Evolutionary conservation across 176 grass and related monocot species (phyloP), one percentile per base, ranked within the genome.

Genomic region (Cenchrus americanus): DNA sequence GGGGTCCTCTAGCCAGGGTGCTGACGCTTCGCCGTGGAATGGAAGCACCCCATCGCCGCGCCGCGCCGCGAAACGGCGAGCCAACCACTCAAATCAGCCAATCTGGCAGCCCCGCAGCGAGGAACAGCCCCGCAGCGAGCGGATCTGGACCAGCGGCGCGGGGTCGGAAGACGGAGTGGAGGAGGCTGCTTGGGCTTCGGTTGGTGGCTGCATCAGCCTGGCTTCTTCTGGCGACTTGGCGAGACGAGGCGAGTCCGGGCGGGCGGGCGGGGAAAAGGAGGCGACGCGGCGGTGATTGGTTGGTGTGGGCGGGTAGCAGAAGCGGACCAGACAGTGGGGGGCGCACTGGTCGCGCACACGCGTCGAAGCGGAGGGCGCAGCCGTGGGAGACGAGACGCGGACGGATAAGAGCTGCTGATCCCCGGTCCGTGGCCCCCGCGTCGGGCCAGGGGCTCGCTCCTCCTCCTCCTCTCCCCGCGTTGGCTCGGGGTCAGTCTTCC

Each of bases 1-100:
- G 51, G 91, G 94, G 79, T 96, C 91, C 94, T 96, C 93, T 95
- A 92, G 47, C 94, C 93, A 23, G 88, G 94, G 83, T 88, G 92
- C 63, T 93, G 94, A 61, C 75, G 85, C 87, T 71, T 90, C 62
- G 66, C 59, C 83, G 83, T 96, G 51, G 91, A 93, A 8, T 81
- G 65, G 71, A 96, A 82, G 73, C 91, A 96, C 59, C 91, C 94
- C 94, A 96, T 96, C 60, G 76, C 72, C 21, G 64, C 63, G 7
- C 10, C 22, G 13, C 52, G 15, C 54, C 55, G 3, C 1, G 14
- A 42, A 82, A 14, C 24, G 8, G 8, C 58, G 5, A 48, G 8
- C 24, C 23, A 78, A n/a, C 6, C 40, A 77, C 43, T 47, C 24
- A 11, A 62, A 34, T 17, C n/a, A 47, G 19, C 13, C 44, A 48